Evolutionary conservation across 805 yeast species (phyloP).

Genomic region (Candida suzukii): DNA sequence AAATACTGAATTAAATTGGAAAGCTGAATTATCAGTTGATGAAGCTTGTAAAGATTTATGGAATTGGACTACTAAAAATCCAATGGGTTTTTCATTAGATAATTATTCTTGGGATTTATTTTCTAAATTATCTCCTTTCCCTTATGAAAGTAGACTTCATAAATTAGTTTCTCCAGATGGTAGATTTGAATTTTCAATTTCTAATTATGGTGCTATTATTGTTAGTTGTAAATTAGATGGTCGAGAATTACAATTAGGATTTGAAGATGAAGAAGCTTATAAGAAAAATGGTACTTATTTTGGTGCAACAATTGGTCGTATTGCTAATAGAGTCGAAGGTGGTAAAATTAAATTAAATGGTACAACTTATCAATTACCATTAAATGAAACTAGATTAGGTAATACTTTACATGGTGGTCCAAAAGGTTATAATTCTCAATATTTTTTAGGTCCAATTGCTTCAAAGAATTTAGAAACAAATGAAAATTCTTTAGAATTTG

Average conservation of each 20-base stretch:
- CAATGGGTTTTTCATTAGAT: constrained; percentile 44
- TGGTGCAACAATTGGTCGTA: constrained; percentile 62
- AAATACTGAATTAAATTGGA: constrained; percentile 58
- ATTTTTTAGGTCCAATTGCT: constrained; percentile 48
- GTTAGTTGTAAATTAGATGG: constrained; percentile 35
- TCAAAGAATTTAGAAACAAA: constrained; percentile 23
- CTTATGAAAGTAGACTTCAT: constrained; percentile 29
- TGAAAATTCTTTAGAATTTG: constrained; percentile 29
- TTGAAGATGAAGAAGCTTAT: constrained; percentile 26
- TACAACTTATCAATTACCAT: constrained; percentile 30
- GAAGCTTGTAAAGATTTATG: constrained; percentile 68
- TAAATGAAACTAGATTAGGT: constrained; percentile 30
- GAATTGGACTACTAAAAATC: constrained; percentile 70
- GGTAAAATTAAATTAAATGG: constrained; percentile 38
- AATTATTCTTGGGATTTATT: constrained; percentile 29
- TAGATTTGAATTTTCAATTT: constrained; percentile 31
- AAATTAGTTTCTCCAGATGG: constrained; percentile 10
- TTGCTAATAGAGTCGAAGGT: constrained; percentile 50
- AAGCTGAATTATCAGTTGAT: constrained; percentile 45
- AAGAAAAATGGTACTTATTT: constrained; percentile 37
- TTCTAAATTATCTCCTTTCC: constrained; percentile 4
- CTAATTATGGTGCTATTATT: constrained; percentile 47
- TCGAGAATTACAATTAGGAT: constrained; percentile 32
- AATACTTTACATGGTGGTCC: constrained; percentile 50
- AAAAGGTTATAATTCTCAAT: constrained; percentile 42